Conservation (phyloP, 192 early-diverging fungal genomes). For the Gamsiella multidivaricata region DNA sequence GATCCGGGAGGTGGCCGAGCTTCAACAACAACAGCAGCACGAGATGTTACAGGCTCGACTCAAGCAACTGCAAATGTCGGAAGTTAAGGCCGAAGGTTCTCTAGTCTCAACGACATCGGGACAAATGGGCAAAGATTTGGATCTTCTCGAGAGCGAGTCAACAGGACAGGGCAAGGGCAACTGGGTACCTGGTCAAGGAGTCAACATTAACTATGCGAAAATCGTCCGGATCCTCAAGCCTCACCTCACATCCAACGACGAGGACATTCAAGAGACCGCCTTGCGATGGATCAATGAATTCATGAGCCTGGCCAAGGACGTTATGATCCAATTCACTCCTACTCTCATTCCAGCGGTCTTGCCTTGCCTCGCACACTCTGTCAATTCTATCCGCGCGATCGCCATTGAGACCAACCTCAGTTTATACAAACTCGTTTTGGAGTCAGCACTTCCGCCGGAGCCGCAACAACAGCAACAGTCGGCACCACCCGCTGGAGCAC, state of each 20-base stretch:
- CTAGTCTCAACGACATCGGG: conserved; percentile 12
- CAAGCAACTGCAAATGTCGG: conserved; percentile 25
- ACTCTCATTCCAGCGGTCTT: conserved; percentile 84
- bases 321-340: conserved; percentile 87
- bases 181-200: conserved; percentile 82
- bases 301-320: conserved; percentile 80
- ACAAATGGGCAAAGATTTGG: conserved; percentile 20
- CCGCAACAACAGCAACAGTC: conserved; percentile 19
- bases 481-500: not conserved
- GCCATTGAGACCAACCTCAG: conserved; percentile 87
- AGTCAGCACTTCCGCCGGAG: conserved; percentile 62
- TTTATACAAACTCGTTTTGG: conserved; percentile 81
- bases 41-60: conserved; percentile 45
- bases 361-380: conserved; percentile 86
- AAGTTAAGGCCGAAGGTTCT: conserved; percentile 15
- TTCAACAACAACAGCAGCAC: conserved; percentile 67
- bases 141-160: conserved; percentile 46
- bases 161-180: conserved; percentile 63
- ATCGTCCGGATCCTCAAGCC: conserved; percentile 88
- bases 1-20: conserved; percentile 76
- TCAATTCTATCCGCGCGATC: conserved; percentile 70
- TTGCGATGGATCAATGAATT: conserved; percentile 94
- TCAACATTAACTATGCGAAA: conserved; percentile 84
- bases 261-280: conserved; percentile 94
- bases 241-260: conserved; percentile 78